Evolutionary conservation across 805 yeast genomes (phyloP).

Genomic region (Peterozyma xylosa): DNA sequence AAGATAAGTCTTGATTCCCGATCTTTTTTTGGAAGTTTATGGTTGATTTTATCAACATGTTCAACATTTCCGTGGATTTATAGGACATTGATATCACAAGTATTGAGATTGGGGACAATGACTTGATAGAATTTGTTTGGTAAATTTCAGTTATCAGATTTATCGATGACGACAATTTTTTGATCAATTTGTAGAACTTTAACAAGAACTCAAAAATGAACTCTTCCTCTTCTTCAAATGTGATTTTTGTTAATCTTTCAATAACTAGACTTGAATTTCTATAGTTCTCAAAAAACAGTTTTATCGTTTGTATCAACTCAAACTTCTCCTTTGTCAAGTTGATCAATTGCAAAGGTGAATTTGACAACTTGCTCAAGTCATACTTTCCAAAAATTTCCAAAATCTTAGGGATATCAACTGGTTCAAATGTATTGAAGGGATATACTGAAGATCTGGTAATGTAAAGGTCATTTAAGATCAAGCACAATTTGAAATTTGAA

Average conservation of each 20-base stretch:
- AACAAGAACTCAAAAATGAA: constrained; percentile 21
- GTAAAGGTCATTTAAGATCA: not conserved
- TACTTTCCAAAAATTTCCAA: not conserved
- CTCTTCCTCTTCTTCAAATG: constrained; percentile 14
- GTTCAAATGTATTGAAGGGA: not conserved
- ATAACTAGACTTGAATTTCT: not conserved
- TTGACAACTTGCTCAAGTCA: not conserved
- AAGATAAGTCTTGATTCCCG: constrained; percentile 9
- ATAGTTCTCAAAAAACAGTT: not conserved
- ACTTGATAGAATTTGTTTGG: not conserved
- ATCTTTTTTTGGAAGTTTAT: constrained; percentile 8
- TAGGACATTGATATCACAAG: not conserved
- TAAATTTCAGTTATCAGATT: not conserved
- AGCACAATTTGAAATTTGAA: not conserved
- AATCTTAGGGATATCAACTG: not conserved
- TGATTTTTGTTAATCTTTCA: not conserved
- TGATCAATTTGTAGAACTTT: constrained; percentile 19
- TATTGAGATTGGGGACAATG: not conserved
- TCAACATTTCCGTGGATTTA: not conserved
- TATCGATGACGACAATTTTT: constrained; percentile 11
- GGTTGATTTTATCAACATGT: constrained; percentile 7
- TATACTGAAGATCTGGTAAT: not conserved
- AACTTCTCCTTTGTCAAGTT: constrained; percentile 13
- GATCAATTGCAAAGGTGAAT: not conserved
- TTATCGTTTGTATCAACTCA: constrained; percentile 13